phyloP scores from a whole-genome alignment of 352 stramenopile species.

The Phytophthora sojae region DNA sequence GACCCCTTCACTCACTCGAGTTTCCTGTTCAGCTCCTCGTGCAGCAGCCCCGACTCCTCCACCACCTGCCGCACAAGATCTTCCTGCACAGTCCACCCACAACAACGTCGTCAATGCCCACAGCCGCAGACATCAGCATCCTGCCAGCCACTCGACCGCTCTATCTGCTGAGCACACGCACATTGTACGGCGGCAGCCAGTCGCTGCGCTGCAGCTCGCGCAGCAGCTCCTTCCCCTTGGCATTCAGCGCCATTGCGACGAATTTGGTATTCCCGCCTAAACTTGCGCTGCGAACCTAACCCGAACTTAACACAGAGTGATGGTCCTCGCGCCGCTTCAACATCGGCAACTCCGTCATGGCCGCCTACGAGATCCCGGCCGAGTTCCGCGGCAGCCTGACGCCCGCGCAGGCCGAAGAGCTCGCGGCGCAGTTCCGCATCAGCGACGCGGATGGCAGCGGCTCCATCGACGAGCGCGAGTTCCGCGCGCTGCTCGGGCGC shows the following conservation, averaged over 20 bases:
- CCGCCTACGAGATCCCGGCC: conserved; percentile 43
- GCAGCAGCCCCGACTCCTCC: conserved; percentile 72
- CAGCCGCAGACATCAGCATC: background rate
- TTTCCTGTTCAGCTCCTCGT: conserved; percentile 82
- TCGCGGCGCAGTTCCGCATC: conserved; percentile 66
- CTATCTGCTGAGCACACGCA: conserved; percentile 38
- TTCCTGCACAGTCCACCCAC: conserved; percentile 49
- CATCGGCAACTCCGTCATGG: background rate
- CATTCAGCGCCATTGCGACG: conserved; percentile 65
- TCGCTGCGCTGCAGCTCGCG: conserved; percentile 92
- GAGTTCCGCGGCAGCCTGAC: conserved; percentile 58
- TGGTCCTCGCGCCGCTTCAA: conserved; percentile 21
- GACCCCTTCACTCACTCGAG: conserved; percentile 45
- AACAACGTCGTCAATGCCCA: background rate
- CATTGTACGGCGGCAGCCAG: conserved; percentile 93
- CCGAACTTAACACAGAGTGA: background rate
- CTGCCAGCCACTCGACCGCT: background rate
- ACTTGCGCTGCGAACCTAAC: conserved; percentile 14
- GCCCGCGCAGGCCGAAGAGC: conserved; percentile 58
- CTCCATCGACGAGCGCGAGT: conserved; percentile 71
- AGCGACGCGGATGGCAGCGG: conserved; percentile 65
- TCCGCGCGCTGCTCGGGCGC: conserved; percentile 59
- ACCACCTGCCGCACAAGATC: conserved; percentile 84
- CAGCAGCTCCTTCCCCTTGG: conserved; percentile 87
- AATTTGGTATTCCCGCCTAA: conserved; percentile 26